phyloP scores from a whole-genome alignment of 2,329 filamentous ascomycete species.

The Thermoascus crustaceus region DNA sequence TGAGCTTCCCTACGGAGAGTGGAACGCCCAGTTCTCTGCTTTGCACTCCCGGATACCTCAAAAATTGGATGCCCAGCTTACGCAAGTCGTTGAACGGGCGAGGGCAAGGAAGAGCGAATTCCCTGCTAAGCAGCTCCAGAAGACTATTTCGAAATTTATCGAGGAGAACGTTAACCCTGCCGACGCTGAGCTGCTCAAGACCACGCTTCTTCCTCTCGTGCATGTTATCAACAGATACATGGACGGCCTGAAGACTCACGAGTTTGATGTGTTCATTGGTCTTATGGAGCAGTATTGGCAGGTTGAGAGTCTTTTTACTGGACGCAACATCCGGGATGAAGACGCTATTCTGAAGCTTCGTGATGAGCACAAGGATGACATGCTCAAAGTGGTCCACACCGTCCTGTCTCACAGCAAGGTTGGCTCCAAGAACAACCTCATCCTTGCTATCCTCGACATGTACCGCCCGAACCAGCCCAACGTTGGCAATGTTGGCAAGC shows the following conservation, averaged over 20 bases:
- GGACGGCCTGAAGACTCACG: slow-evolving; percentile 84
- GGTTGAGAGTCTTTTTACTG: slow-evolving; percentile 81
- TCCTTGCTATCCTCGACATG: slow-evolving; percentile 84
- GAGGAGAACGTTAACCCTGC: slow-evolving; percentile 69
- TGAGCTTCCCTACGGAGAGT: slow-evolving; percentile 91
- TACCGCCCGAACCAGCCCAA: slow-evolving; percentile 93
- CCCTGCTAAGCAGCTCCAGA: slow-evolving; percentile 77
- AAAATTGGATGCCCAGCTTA: slow-evolving; percentile 75
- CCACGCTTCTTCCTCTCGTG: slow-evolving; percentile 65
- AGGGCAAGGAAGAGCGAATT: slow-evolving; percentile 75
- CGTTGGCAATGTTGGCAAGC: slow-evolving; percentile 78
- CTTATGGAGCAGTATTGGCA: slow-evolving; percentile 76
- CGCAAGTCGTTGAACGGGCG: slow-evolving; percentile 77
- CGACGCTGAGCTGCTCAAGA: slow-evolving; percentile 66
- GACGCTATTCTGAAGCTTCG: slow-evolving; percentile 88
- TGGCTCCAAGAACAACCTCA: slow-evolving; percentile 84
- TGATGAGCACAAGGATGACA: slow-evolving; percentile 93
- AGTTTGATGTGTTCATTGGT: slow-evolving; percentile 70
- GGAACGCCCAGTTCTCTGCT: slow-evolving; percentile 90
- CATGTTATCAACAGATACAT: slow-evolving; percentile 71
- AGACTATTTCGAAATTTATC: slow-evolving; percentile 78
- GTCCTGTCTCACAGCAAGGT: slow-evolving; percentile 92
- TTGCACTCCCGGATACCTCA: slow-evolving; percentile 96
- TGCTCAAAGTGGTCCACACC: slow-evolving; percentile 72
- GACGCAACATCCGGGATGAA: slow-evolving; percentile 77